A percentile compares a stretch with the other conserved stretches of the same genome.
phyloP scores from a whole-genome alignment of 495 filamentous ascomycete species.

The Stereocaulon alpinum region DNA sequence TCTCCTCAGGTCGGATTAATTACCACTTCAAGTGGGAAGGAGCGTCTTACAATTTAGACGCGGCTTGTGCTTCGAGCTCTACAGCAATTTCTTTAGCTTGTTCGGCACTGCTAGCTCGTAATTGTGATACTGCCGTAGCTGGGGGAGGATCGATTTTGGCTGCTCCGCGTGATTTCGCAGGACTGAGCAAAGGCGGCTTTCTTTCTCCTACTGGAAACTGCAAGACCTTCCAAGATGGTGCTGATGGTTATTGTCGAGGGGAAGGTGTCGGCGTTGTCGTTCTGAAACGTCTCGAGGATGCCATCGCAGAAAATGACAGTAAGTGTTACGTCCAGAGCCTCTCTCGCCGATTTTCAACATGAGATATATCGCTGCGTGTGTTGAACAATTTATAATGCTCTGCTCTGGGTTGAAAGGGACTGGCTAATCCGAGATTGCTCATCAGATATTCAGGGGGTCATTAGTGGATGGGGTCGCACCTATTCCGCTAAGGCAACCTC shows the following conservation, averaged over 20 bases:
- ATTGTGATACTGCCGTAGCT: constrained; percentile 73
- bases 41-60: constrained; percentile 63
- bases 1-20: constrained; percentile 25
- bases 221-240: constrained; percentile 65
- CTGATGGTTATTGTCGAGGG: constrained; percentile 70
- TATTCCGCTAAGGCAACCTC: constrained; percentile 68
- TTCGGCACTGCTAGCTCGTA: constrained; percentile 62
- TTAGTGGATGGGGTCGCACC: constrained; percentile 58
- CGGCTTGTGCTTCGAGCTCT: constrained; percentile 63
- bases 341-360: no score
- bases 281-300: constrained; percentile 67
- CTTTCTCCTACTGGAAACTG: constrained; percentile 62
- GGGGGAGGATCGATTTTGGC: constrained; percentile 73
- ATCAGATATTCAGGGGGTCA: constrained; percentile 52
- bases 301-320: constrained; percentile 56
- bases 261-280: constrained; percentile 63
- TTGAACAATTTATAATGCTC: no score
- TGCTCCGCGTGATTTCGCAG: constrained; percentile 74
- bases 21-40: constrained; percentile 64
- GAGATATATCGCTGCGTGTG: no score
- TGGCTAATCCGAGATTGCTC: no score
- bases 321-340: no score
- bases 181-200: constrained; percentile 74
- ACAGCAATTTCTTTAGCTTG: constrained; percentile 66
- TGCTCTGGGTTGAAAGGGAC: no score